Evolutionary conservation across 2,329 filamentous ascomycete genomes (phyloP).

Genomic region (Sarocladium strictum): DNA sequence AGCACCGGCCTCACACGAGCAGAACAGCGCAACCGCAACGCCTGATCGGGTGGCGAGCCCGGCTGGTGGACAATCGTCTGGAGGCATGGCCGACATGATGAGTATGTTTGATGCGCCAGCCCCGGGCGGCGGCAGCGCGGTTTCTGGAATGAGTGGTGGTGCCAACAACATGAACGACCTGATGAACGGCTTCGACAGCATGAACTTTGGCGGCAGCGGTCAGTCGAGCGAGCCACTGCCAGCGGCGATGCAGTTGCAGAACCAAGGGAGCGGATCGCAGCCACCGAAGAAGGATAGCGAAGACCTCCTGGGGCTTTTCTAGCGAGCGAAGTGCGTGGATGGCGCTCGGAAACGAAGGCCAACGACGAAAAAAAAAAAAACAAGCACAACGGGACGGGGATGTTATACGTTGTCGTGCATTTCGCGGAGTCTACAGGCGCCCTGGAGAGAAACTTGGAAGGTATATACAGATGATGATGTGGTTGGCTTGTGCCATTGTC

Average conservation of each 20-base stretch:
- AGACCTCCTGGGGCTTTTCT: constrained; percentile 47
- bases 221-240: constrained; percentile 55
- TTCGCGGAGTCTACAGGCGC: not conserved
- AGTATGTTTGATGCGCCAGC: constrained; percentile 62
- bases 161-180: constrained; percentile 74
- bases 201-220: constrained; percentile 62
- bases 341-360: no score
- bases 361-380: not conserved
- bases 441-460: not conserved
- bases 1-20: constrained; percentile 78
- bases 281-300: constrained; percentile 53
- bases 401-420: not conserved
- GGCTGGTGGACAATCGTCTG: constrained; percentile 30
- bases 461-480: not conserved
- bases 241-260: constrained; percentile 50
- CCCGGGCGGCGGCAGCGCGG: constrained; percentile 37
- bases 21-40: constrained; percentile 48
- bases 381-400: not conserved
- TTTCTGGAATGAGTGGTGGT: constrained; percentile 21
- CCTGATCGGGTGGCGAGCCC: constrained; percentile 66
- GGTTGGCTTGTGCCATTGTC: not conserved
- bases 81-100: constrained; percentile 58
- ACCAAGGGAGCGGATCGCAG: constrained; percentile 19
- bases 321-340: constrained; percentile 16
- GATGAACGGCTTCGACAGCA: constrained; percentile 78